These are phyloP conservation scores for Lathyrus aphaca DNA, from an alignment of 306 rosid genomes.

Conservation along the genomic window DNA sequence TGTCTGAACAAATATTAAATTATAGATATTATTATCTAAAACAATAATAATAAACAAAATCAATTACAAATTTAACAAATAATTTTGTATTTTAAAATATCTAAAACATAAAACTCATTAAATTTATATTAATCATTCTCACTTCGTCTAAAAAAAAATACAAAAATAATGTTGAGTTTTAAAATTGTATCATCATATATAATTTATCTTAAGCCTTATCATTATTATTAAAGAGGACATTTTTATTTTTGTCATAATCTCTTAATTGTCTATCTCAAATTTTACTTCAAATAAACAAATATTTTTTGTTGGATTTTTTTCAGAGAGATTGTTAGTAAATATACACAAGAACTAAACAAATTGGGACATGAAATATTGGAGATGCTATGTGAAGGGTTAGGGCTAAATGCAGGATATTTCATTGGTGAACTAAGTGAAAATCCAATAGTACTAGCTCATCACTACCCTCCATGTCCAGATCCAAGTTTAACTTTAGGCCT, in stretches of 20 bases:
- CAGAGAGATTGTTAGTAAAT: conserved; percentile 30
- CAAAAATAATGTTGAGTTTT: too few species aligned
- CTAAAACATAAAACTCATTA: too few species aligned
- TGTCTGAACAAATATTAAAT: too few species aligned
- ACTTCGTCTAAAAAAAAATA: too few species aligned
- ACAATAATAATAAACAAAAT: too few species aligned
- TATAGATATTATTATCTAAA: too few species aligned
- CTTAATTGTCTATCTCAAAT: neutral
- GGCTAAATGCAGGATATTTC: conserved; percentile 46
- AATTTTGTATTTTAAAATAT: too few species aligned
- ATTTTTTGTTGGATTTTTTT: neutral
- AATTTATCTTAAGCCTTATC: neutral
- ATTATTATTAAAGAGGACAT: neutral
- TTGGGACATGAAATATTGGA: conserved; percentile 54
- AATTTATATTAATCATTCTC: too few species aligned
- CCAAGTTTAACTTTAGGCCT: conserved; percentile 71
- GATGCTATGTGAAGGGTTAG: conserved; percentile 63
- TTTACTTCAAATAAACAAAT: neutral
- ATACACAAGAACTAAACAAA: conserved; percentile 44
- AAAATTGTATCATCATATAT: too few species aligned
- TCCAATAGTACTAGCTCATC: conserved; percentile 54
- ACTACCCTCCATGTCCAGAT: conserved; percentile 80
- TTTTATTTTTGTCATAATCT: too few species aligned
- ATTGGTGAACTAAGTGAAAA: conserved; percentile 47
- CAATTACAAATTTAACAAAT: too few species aligned